Conservation (phyloP, 257 asterid species). For the Handroanthus guayacan region DNA sequence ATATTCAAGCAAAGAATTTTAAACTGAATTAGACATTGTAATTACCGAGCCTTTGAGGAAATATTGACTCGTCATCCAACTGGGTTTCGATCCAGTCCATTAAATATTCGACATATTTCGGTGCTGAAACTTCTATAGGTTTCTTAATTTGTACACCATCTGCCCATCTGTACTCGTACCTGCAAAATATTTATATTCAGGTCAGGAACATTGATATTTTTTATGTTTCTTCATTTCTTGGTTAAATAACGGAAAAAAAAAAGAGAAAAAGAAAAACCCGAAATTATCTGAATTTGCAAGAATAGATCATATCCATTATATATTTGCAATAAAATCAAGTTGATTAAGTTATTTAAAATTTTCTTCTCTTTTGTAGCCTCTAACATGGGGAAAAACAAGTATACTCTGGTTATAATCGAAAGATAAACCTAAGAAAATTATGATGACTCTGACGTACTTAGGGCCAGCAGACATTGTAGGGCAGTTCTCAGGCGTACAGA, state of each 20-base stretch:
- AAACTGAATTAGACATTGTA: background rate
- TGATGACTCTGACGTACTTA: constrained; percentile 62
- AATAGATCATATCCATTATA: constrained; percentile 16
- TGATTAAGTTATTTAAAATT: background rate
- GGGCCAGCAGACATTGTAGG: constrained; percentile 99
- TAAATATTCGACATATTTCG: constrained; percentile 57
- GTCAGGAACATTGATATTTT: constrained; percentile 18
- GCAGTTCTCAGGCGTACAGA: constrained; percentile 91
- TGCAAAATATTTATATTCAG: constrained; percentile 36
- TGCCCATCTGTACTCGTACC: constrained; percentile 97
- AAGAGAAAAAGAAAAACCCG: background rate
- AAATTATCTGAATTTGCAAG: background rate
- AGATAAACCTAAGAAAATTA: background rate
- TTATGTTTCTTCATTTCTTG: constrained; percentile 3
- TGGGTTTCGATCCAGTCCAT: constrained; percentile 70
- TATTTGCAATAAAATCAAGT: background rate
- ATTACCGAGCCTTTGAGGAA: constrained; percentile 70
- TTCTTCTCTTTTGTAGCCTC: constrained; percentile 1
- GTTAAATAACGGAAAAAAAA: background rate
- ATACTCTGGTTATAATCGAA: background rate
- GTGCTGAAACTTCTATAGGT: constrained; percentile 91
- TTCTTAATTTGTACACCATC: constrained; percentile 90
- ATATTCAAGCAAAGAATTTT: constrained; percentile 1
- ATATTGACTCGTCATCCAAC: constrained; percentile 59
- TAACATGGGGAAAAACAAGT: background rate